These are phyloP conservation scores for Scleroderma citrinum DNA, from an alignment of 768 basidiomycete species.

Conservation along the genomic window DNA sequence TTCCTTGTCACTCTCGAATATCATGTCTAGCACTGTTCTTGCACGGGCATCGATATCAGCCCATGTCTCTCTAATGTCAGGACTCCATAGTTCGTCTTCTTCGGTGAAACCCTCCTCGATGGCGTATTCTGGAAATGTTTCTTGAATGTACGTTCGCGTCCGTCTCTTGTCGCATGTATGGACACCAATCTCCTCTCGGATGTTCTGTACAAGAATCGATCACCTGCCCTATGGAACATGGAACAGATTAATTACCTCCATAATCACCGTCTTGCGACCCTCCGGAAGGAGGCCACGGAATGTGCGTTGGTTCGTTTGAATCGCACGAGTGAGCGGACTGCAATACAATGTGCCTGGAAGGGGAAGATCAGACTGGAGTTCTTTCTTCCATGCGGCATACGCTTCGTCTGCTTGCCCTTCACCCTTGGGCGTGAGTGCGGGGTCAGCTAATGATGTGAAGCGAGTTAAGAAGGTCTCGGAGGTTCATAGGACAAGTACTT, in stretches of 20 bases:
- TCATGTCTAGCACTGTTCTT: slow-evolving; percentile 43
- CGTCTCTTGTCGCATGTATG: slow-evolving; percentile 70
- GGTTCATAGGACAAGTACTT: slow-evolving; percentile 23
- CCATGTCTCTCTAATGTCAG: slow-evolving; percentile 48
- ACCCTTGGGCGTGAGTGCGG: slow-evolving; percentile 55
- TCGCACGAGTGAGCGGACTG: slow-evolving; percentile 59
- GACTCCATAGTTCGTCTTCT: slow-evolving; percentile 55
- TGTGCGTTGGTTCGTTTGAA: slow-evolving; percentile 49
- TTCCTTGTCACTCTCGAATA: slow-evolving; percentile 42
- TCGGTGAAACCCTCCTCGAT: slow-evolving; percentile 59
- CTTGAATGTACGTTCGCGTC: slow-evolving; percentile 41
- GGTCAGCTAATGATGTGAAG: slow-evolving; percentile 44
- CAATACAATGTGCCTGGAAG: slow-evolving; percentile 52
- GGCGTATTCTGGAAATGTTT: slow-evolving; percentile 41
- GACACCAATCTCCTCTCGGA: slow-evolving; percentile 59
- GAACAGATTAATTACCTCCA: slow-evolving; percentile 42
- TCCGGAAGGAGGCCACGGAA: slow-evolving; percentile 37
- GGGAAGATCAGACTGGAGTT: slow-evolving; percentile 37
- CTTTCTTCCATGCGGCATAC: slow-evolving; percentile 42
- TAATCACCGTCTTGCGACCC: slow-evolving; percentile 34
- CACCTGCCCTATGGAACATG: not conserved
- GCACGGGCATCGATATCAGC: slow-evolving; percentile 45
- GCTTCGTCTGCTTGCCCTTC: slow-evolving; percentile 47
- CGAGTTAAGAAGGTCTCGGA: not conserved
- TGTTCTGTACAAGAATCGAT: slow-evolving; percentile 39